phyloP scores from a whole-genome alignment of 106 monocot species.

The Triglochin maritima region DNA sequence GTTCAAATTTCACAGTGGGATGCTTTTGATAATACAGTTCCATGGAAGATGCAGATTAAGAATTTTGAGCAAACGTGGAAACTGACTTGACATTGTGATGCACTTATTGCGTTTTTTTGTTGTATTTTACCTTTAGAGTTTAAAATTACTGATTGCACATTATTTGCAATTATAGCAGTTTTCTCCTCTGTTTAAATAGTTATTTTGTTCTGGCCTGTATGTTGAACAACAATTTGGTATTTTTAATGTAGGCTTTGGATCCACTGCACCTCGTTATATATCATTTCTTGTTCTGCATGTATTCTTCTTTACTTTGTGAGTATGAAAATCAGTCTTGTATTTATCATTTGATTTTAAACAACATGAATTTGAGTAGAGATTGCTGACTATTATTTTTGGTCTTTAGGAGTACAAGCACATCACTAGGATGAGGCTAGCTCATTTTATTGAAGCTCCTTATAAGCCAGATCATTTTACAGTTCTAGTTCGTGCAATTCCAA shows the following conservation, averaged over 20 bases:
- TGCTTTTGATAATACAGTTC: too few species aligned
- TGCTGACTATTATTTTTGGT: not conserved
- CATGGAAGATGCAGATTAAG: too few species aligned
- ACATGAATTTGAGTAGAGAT: too few species aligned
- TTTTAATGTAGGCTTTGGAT: conserved; percentile 72
- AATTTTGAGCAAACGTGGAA: too few species aligned
- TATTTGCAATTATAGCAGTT: too few species aligned
- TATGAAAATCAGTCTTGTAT: not conserved
- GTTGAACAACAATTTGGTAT: not conserved
- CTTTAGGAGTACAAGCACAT: conserved; percentile 82
- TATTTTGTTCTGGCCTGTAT: not conserved
- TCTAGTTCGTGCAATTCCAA: conserved; percentile 80
- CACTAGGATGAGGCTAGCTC: conserved; percentile 50
- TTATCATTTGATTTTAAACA: too few species aligned
- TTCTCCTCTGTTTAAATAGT: not conserved
- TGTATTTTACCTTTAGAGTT: too few species aligned
- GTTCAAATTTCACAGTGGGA: too few species aligned
- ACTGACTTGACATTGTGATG: too few species aligned
- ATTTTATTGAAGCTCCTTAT: conserved; percentile 44
- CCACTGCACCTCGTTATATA: conserved; percentile 65
- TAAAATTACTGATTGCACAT: too few species aligned
- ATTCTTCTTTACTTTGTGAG: conserved; percentile 74
- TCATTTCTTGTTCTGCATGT: conserved; percentile 71
- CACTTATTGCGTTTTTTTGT: too few species aligned
- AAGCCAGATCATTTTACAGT: conserved; percentile 88